Base-by-base conservation (phyloP, 2,329 filamentous ascomycete species). In the Paecilomyces niveus region DNA sequence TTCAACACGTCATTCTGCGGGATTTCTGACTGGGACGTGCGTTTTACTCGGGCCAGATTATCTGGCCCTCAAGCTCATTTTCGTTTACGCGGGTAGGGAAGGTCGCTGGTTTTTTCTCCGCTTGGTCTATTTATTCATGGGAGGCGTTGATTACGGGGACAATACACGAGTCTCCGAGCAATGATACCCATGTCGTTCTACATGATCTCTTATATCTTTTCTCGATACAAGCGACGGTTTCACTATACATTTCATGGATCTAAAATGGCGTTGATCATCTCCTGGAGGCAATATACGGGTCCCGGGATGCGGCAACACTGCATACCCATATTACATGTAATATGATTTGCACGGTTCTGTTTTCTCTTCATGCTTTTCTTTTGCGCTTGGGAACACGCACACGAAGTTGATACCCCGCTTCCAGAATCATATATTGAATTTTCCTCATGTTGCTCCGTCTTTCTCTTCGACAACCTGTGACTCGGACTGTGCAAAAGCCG, bases 81-180 rank as follows among this genome's bases (percentile, higher is more conserved):
- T n/a, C 54, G 21, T 35, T 26, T 56, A 52, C 26, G n/a, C 9
- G 54, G 21, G 29, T 33, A 29, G 39, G 39, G 39, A 21, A 45
- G 9, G 51, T 54, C 18, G 39, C 49, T 54, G 8, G 39, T 31
- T 54, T 50, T 54, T 51, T 64, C 33, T 45, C 39, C 15, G 8
- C 51, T 56, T 26, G 54, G n/a, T 61, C 31, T 57, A 56, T 58
- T 61, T 58, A 54, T 63, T 62, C 55, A 26, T 35, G 58, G 69
- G 72, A 67, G 64, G 39, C 39, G 69, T 73, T 73, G 70, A 63
- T 62, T 67, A 65, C 65, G 72, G 72, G 60, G 72, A 74, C 68
- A 67, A 74, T 74, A 75, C 59, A 75, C 72, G 72, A 72, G 66
- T 74, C 68, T 67, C 69, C 70, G 70, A 64, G 65, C 71, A 74